These are phyloP conservation scores for Closterium sp. DNA, from an alignment of 139 green algal species.

Conservation along the genomic window DNA sequence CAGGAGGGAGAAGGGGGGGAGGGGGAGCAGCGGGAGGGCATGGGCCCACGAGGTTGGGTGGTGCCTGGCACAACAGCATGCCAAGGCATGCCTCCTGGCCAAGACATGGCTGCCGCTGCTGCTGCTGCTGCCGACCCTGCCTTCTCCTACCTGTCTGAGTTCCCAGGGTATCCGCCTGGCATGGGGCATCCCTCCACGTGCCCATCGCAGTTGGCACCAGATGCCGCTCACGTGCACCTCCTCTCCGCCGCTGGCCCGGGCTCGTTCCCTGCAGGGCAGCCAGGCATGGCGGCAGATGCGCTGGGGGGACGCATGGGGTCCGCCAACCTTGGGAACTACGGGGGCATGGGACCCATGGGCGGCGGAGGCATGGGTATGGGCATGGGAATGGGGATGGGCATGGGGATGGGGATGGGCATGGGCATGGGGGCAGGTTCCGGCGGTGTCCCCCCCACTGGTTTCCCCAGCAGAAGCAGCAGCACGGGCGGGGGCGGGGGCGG, in stretches of 20 bases:
- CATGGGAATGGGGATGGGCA: background rate
- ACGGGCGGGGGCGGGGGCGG: background rate
- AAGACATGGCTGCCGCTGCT: background rate
- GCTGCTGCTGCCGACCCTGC: background rate
- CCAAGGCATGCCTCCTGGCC: too few species aligned
- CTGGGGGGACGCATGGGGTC: background rate
- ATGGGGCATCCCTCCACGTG: too few species aligned
- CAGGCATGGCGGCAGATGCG: background rate
- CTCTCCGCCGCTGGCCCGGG: background rate
- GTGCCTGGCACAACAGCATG: too few species aligned
- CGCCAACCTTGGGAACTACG: background rate
- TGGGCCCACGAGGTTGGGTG: too few species aligned
- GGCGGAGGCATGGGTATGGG: background rate
- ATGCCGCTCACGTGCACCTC: too few species aligned
- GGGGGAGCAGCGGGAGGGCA: background rate
- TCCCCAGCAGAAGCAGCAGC: too few species aligned
- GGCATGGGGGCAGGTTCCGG: background rate
- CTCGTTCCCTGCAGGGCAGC: background rate
- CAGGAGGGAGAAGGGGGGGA: background rate
- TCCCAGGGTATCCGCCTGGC: background rate
- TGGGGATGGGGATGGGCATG: conserved; percentile 5
- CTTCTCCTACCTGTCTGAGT: background rate
- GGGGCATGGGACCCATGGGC: background rate
- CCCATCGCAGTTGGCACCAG: too few species aligned
- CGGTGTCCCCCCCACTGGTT: too few species aligned